A percentile compares a stretch with the other conserved stretches of the same genome.
Evolutionary conservation across 495 filamentous ascomycete genomes (phyloP).

Genomic region (Chaetomidium leptoderma): DNA sequence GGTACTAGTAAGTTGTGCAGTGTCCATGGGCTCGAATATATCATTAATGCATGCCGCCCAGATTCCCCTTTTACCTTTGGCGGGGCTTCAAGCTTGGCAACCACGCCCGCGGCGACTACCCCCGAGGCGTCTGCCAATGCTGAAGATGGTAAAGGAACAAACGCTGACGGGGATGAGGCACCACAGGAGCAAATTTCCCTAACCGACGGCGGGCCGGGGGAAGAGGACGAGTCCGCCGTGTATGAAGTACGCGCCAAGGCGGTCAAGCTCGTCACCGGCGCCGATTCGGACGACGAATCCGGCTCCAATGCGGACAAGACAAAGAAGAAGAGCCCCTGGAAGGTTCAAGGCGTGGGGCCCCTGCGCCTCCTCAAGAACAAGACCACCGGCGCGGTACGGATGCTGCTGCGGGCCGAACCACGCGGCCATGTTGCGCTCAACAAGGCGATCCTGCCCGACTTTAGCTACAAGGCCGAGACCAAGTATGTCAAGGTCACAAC

Average conservation of each 20-base stretch:
- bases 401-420: constrained; percentile 65
- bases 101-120: constrained; percentile 58
- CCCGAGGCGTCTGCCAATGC: constrained; percentile 54
- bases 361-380: constrained; percentile 65
- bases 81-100: constrained; percentile 50
- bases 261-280: constrained; percentile 44
- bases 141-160: constrained; percentile 47
- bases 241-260: constrained; percentile 62
- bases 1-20: constrained; percentile 39
- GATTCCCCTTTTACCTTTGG: constrained; percentile 47
- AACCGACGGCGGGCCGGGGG: constrained; percentile 58
- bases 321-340: constrained; percentile 49
- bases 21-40: constrained; percentile 17
- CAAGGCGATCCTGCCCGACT: constrained; percentile 52
- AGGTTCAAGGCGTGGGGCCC: constrained; percentile 58
- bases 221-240: constrained; percentile 64
- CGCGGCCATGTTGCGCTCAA: constrained; percentile 67
- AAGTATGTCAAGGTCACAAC: constrained; percentile 57
- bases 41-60: constrained; percentile 27
- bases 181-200: constrained; percentile 60
- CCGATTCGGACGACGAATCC: constrained; percentile 36
- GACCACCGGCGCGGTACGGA: constrained; percentile 54
- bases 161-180: constrained; percentile 47
- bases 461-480: constrained; percentile 51
- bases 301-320: constrained; percentile 29